A percentile compares a stretch with the other conserved stretches of the same genome.
Evolutionary conservation across 1,284 basidiomycete species (phyloP).

Genomic region (Cryptococcus sp.): DNA sequence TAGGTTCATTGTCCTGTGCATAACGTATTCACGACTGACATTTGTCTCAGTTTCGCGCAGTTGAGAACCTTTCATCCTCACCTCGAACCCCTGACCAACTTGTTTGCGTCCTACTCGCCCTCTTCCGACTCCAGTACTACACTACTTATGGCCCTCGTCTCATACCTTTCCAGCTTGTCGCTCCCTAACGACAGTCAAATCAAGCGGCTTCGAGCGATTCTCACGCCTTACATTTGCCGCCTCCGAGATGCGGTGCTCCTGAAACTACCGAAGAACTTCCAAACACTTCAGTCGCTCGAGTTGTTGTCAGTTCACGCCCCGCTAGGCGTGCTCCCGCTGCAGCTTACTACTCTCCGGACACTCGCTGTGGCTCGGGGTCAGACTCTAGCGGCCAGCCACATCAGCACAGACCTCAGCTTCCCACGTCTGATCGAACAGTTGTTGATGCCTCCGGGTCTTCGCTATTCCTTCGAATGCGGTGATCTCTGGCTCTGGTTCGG

Average conservation of each 20-base stretch:
- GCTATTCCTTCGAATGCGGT: conserved; percentile 17
- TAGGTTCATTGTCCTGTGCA: conserved; percentile 14
- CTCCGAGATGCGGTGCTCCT: conserved; percentile 35
- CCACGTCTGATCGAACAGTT: conserved; percentile 20
- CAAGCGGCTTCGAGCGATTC: conserved; percentile 19
- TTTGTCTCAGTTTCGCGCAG: conserved; percentile 25
- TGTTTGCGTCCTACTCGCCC: conserved; percentile 22
- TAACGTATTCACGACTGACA: neutral
- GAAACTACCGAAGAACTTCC: conserved; percentile 33
- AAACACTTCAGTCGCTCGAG: conserved; percentile 42
- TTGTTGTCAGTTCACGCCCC: conserved; percentile 40
- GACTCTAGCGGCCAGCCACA: conserved; percentile 13
- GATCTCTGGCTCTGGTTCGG: conserved; percentile 41
- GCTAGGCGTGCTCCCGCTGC: conserved; percentile 40
- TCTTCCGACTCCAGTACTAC: conserved; percentile 14
- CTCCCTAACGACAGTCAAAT: conserved; percentile 21
- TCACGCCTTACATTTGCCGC: conserved; percentile 25
- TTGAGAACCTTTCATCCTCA: conserved; percentile 45
- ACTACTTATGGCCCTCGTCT: conserved; percentile 31
- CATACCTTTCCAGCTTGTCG: conserved; percentile 36
- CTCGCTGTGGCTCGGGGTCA: conserved; percentile 40
- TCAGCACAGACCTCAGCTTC: conserved; percentile 30
- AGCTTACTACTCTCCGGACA: conserved; percentile 28
- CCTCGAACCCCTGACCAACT: conserved; percentile 32
- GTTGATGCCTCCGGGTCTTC: conserved; percentile 8